Conservation (phyloP, 495 filamentous ascomycete species). For the Daldinia vernicosa region DNA sequence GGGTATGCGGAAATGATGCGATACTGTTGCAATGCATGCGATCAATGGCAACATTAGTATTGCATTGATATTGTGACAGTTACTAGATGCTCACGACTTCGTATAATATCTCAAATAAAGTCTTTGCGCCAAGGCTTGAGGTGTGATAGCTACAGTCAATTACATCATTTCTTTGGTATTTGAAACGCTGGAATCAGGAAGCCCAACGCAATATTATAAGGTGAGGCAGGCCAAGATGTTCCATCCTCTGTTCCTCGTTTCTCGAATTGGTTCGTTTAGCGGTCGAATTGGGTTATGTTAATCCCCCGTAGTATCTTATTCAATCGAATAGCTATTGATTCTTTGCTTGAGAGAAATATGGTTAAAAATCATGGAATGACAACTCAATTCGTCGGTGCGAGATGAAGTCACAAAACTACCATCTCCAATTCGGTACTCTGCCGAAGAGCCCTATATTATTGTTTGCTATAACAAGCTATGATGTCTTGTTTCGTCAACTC, state of each 20-base stretch:
- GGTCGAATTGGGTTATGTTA: too few relatives aligned
- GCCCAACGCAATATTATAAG: background rate
- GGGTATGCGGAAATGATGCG: background rate
- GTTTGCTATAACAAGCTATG: background rate
- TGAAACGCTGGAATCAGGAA: background rate
- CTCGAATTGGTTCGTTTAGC: background rate
- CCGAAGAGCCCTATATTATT: background rate
- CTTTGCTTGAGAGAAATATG: background rate
- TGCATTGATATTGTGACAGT: conserved; percentile 2
- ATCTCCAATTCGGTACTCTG: background rate
- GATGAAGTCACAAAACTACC: background rate
- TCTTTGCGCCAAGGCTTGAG: background rate
- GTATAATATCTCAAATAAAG: too few relatives aligned
- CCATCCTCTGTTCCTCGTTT: background rate
- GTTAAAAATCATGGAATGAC: background rate
- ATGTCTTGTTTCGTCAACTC: background rate
- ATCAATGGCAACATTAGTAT: conserved; percentile 25
- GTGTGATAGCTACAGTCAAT: background rate
- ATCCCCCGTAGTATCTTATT: background rate
- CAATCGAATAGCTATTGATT: too few relatives aligned
- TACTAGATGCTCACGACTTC: background rate
- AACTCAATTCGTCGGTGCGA: background rate
- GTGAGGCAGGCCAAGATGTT: background rate
- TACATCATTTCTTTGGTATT: background rate
- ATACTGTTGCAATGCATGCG: conserved; percentile 20